Evolutionary conservation across 352 stramenopile species (phyloP).

Genomic region (Globisporangium iwayamae): DNA sequence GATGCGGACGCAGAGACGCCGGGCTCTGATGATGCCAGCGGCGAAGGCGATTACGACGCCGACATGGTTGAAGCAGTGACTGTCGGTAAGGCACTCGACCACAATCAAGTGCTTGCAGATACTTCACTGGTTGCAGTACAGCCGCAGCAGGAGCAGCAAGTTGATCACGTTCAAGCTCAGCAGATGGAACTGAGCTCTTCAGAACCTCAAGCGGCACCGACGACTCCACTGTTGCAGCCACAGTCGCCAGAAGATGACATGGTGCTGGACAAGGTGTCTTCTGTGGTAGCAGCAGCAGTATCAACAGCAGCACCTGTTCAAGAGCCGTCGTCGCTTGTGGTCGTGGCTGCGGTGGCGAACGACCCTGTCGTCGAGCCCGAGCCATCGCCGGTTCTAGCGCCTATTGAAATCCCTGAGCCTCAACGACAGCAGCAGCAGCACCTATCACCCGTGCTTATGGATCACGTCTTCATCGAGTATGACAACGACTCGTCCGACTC

Average conservation of each 20-base stretch:
- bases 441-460: not conserved
- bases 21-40: not conserved
- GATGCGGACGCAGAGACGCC: conserved; percentile 15
- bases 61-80: not conserved
- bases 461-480: conserved; percentile 11
- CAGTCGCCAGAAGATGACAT: not conserved
- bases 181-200: not conserved
- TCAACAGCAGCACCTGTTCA: not conserved
- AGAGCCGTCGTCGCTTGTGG: not conserved
- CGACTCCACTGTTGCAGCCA: not conserved
- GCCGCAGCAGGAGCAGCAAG: not conserved
- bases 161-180: not conserved
- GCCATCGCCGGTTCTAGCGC: not conserved
- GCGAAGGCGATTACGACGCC: not conserved
- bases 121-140: not conserved
- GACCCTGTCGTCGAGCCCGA: conserved; percentile 9
- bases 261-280: not conserved
- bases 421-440: not conserved
- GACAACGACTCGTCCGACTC: not conserved
- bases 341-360: not conserved
- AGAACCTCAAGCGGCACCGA: too few relatives aligned
- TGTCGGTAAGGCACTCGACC: not conserved
- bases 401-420: not conserved
- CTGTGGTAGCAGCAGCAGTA: not conserved
- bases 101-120: conserved; percentile 2